Evolutionary conservation across 768 basidiomycete species (phyloP).

Genomic region (Pleurotus citrinopileatus): DNA sequence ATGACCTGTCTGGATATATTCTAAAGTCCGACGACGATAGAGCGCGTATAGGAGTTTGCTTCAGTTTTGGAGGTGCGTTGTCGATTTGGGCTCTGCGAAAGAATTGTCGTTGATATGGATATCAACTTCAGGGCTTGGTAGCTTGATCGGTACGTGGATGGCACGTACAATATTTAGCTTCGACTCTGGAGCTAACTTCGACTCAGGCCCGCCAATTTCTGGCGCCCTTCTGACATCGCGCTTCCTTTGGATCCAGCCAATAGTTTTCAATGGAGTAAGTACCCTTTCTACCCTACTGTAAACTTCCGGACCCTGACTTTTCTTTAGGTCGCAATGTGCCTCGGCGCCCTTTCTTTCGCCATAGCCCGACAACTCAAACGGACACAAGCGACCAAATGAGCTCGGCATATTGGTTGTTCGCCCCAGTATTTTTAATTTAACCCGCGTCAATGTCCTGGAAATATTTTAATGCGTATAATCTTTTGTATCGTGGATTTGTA

Average conservation of each 20-base stretch:
- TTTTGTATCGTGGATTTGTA: too few relatives aligned
- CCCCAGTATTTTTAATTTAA: too few relatives aligned
- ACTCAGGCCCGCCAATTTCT: slow-evolving; percentile 50
- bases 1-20: slow-evolving; percentile 49
- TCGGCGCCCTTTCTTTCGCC: not conserved
- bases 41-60: slow-evolving; percentile 1
- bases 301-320: not conserved
- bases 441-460: too few relatives aligned
- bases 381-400: not conserved
- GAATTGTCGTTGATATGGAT: too few relatives aligned
- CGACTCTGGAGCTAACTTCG: too few relatives aligned
- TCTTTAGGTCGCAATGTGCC: not conserved
- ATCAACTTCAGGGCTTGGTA: slow-evolving; percentile 33
- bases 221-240: slow-evolving; percentile 50
- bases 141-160: slow-evolving; percentile 31
- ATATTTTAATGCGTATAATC: too few relatives aligned
- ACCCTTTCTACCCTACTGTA: not conserved
- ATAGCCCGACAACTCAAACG: not conserved
- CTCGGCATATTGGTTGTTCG: too few relatives aligned
- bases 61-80: not conserved
- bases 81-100: too few relatives aligned
- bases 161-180: not conserved
- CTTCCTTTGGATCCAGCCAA: slow-evolving; percentile 59
- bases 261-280: slow-evolving; percentile 43
- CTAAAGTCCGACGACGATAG: slow-evolving; percentile 42